Evolutionary conservation across 2,329 filamentous ascomycete genomes (phyloP), one percentile per base, ranked within the genome.

Genomic region (Rachicladosporium sp.): DNA sequence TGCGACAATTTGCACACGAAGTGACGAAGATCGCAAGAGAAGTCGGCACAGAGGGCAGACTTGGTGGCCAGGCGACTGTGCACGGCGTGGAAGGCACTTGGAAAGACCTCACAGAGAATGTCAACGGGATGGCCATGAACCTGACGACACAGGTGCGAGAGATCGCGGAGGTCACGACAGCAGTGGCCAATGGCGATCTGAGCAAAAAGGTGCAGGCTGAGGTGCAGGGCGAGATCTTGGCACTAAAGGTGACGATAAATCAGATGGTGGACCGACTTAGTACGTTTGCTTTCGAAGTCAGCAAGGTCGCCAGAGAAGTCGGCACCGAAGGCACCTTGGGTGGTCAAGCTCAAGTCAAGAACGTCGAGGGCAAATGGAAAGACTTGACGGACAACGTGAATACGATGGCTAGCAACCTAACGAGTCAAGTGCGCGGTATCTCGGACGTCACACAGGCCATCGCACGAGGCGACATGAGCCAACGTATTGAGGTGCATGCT

Each of bases 391-490:
- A 78, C 61, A 78, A 79, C 48, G 75, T 79, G 59, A 79, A 79
- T 61, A 77, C 73, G 42, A 78, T 78, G 74, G 74, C 74, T 33
- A 71, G 74, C 50, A 79, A 79, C 55, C 58, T 79, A 51, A 79
- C 74, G 5, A 57, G 63, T 36, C 70, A 85, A 65, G 87, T 94
- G 51, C 78, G 87, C 61, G 85, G 84, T 66, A 94, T 94, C 43
- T 95, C 88, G 1, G 83, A 87, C 41, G 88, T 94, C 55, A 94
- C 87, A 1, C 87, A 94, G 61, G 87, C 88, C 49, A 94, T 94
- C 62, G 88, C 88, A 48, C 87, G 91, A 57, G 89, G 89, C 56
- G 86, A 95, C 64, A 86, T 96, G 76, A 93, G 83, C 62, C 83
- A 88, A 61, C 91, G 91, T 66, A 94, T 96, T 53, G 83, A 93